Evolutionary conservation across 352 stramenopile species (phyloP), one percentile per base, ranked within the genome.

Genomic region (Phytopythium boreale): DNA sequence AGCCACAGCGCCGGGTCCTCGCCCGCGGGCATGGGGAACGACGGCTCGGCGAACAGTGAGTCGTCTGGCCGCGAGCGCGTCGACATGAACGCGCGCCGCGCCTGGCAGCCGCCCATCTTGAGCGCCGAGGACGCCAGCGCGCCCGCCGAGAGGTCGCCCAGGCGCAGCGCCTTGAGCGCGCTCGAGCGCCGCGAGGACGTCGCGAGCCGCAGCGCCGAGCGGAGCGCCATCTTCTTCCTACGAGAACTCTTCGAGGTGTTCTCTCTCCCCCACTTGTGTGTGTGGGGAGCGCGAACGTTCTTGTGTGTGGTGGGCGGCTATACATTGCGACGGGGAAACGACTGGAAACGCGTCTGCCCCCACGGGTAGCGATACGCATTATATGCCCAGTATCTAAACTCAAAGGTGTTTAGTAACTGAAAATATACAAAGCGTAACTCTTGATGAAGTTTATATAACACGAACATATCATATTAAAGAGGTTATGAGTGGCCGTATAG

Each of bases 71-170:
- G 20, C 64, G 78, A 67, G 49, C 72, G 74, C 22, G 77, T 82
- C 17, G 80, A 93, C 77, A 89, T 91, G 77, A 90, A 90, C 39
- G 79, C 78, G 55, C 76, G 80, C 19, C 71, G 72, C 22, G 67
- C 58, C 43, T 59, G 58, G 44, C 37, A 37, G 60, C 52, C 41
- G 27, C 59, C 53, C 52, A 31, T 47, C 46, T 52, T 50, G 17
- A 66, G 39, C 24, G 59, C 39, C 37, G 56, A 53, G 41, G 63
- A 67, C 39, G 68, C 44, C 19, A 69, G 47, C 41, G 65, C 56
- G 15, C 56, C 46, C 9, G 41, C 29, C 26, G 47, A 51, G 2
- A 51, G 44, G 44, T 51, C 44, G 10, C 44, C 44, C 44, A 51
- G 20, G 15, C 36, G 49, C 26, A 56, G 49, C 26, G 49, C 26